These are phyloP conservation scores for Inonotus hispidus DNA, from an alignment of 1,284 basidiomycete genomes.

Conservation along the genomic window DNA sequence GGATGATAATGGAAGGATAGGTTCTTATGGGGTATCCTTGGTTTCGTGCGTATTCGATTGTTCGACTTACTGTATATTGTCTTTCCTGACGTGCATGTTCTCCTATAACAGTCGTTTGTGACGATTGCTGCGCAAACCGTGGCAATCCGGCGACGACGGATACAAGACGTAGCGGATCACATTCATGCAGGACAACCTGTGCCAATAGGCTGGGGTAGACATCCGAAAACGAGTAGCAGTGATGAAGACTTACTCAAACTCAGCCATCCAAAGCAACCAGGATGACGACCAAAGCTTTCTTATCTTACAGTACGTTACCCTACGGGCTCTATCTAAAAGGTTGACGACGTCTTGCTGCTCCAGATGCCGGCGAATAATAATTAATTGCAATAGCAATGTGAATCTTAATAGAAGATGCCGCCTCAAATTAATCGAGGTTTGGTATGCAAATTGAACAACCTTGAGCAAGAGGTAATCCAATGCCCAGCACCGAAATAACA, in stretches of 20 bases:
- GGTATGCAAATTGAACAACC: no score
- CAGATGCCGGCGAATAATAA: not conserved
- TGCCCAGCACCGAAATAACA: not conserved
- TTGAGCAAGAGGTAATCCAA: not conserved
- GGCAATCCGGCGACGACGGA: not conserved
- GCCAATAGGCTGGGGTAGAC: not conserved
- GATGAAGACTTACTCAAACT: not conserved
- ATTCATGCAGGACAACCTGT: not conserved
- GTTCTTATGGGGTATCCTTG: constrained; percentile 30
- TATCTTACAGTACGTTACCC: not conserved
- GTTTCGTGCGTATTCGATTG: constrained; percentile 4
- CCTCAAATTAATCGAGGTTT: no score
- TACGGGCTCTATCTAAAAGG: not conserved
- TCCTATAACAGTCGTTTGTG: constrained; percentile 7
- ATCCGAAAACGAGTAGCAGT: not conserved
- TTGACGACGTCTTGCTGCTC: not conserved
- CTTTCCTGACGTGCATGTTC: not conserved
- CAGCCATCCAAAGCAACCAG: not conserved
- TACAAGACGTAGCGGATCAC: not conserved
- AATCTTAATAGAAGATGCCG: no score
- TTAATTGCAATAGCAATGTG: not conserved
- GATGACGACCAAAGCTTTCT: not conserved
- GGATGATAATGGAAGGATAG: constrained; percentile 54
- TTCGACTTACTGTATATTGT: not conserved
- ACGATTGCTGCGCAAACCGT: constrained; percentile 3